These are phyloP conservation scores for Collybia mongolica DNA, from an alignment of 768 basidiomycete species.

Conservation along the genomic window DNA sequence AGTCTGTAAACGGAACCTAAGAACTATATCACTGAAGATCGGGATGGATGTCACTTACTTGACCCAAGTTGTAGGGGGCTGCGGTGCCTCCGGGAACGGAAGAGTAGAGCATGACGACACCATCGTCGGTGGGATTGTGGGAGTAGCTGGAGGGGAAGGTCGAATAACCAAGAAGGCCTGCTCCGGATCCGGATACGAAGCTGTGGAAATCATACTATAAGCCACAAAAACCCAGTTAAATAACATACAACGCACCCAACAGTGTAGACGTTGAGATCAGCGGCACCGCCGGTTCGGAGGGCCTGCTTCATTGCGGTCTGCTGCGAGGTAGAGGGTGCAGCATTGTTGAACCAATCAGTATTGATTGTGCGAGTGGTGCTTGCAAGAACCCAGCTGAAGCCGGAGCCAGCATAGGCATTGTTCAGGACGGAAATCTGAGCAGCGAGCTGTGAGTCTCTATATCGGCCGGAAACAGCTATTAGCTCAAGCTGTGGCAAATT, in stretches of 20 bases:
- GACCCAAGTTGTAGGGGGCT: conserved; percentile 40
- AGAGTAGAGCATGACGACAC: conserved; percentile 42
- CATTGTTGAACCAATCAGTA: conserved; percentile 46
- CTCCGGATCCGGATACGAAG: conserved; percentile 34
- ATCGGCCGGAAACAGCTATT: neutral
- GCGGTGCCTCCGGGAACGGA: conserved; percentile 43
- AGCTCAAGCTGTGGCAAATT: neutral
- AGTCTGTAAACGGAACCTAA: conserved; percentile 25
- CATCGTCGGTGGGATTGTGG: conserved; percentile 43
- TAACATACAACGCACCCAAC: conserved; percentile 37
- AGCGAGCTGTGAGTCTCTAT: conserved; percentile 34
- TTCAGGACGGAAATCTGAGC: conserved; percentile 42
- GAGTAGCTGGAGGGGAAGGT: conserved; percentile 49
- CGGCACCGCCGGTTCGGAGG: conserved; percentile 38
- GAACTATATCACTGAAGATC: conserved; percentile 12
- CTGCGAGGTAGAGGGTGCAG: conserved; percentile 27
- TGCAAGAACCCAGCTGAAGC: conserved; percentile 39
- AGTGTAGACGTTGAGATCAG: conserved; percentile 48
- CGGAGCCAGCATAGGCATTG: conserved; percentile 32
- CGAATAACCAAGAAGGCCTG: conserved; percentile 51
- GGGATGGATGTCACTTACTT: conserved; percentile 19
- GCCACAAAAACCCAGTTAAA: neutral
- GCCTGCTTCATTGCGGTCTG: conserved; percentile 49
- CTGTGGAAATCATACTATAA: conserved; percentile 17
- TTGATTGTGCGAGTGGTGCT: conserved; percentile 43